These are phyloP conservation scores for Coccomyxa sp. DNA, from an alignment of 139 green algal genomes.

Conservation along the genomic window DNA sequence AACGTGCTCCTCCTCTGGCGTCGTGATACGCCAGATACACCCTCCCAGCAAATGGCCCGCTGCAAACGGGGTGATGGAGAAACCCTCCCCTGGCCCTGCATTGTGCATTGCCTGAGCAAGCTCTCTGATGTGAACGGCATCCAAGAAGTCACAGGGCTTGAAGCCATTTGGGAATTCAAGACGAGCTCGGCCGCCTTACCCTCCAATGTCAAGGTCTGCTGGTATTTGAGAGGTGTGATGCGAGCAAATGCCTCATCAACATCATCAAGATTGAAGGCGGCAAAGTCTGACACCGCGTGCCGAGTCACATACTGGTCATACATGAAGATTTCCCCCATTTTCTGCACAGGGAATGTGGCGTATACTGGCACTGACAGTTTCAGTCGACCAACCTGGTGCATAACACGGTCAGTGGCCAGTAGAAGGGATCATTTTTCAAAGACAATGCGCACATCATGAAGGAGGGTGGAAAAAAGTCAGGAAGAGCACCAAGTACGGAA, in stretches of 20 bases:
- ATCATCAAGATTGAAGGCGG: slow-evolving; percentile 68
- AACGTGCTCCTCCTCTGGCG: slow-evolving; percentile 64
- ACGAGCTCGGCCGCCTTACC: background rate
- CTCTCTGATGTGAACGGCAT: background rate
- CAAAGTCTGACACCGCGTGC: slow-evolving; percentile 60
- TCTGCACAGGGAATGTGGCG: slow-evolving; percentile 67
- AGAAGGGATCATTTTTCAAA: background rate
- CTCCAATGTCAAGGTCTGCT: slow-evolving; percentile 49
- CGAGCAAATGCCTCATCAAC: slow-evolving; percentile 74
- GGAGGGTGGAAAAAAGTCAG: background rate
- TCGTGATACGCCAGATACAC: slow-evolving; percentile 75
- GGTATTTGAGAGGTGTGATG: slow-evolving; percentile 56
- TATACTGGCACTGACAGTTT: slow-evolving; percentile 68
- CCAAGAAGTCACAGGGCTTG: background rate
- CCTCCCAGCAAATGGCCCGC: slow-evolving; percentile 85
- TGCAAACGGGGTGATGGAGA: slow-evolving; percentile 69
- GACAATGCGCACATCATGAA: background rate
- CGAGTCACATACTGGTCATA: slow-evolving; percentile 65
- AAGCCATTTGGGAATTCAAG: background rate
- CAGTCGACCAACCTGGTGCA: slow-evolving; percentile 20
- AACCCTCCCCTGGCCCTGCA: slow-evolving; percentile 43
- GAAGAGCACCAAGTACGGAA: slow-evolving; percentile 67
- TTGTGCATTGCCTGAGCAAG: background rate
- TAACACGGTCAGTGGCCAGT: background rate
- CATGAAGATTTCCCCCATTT: slow-evolving; percentile 85